Base-by-base conservation (phyloP, 495 filamentous ascomycete genomes). In the Aspergillus leporis region DNA sequence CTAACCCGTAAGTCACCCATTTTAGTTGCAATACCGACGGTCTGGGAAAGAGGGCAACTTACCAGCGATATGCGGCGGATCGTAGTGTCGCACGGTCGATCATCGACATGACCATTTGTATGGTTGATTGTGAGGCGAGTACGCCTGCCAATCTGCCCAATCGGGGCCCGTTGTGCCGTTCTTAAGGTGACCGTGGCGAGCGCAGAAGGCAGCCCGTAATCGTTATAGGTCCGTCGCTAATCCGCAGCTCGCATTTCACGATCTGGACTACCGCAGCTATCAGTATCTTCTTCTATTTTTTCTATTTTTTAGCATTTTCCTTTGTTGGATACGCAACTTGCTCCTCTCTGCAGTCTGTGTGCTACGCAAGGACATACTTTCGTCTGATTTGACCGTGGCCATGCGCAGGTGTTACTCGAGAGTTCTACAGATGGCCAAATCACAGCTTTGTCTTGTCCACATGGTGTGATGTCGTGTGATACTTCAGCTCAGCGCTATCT, bases 141-240 rank as follows among this genome's bases (percentile, higher is more conserved):
- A 23, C 12, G 25, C 8, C 25, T 18, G 52, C 4, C 14, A 23
- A 16, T 5, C 19, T 4, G 34, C 46, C 56, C 63, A 65, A 62
- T 65, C 53, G 49, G 56, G 10, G 46, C 14, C 59, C 25, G 23
- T 19, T 46, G 28, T 53, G 38, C 49, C 49, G 56, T 5, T 23
- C 41, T 55, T 53, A 57, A 8, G 40, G 59, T 62, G 63, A 60
- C 47, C 52, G 53, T 48, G 40, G 48, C 45, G n/a, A 45, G 54
- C 38, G 47, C 55, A 51, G 55, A 53, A 52, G 62, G 55, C 51
- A 34, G 13, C 51, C 51, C 55, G 55, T 56, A 51, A 53, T 36
- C 51, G 56, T 56, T 52, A 62, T 65, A 65, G 63, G 56, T 46
- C 45, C 38, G 34, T 51, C 36, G 25, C 34, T n/a, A 14, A 53